Conservation (phyloP, 306 rosid genomes). For the Fragaria nilgerrensis region DNA sequence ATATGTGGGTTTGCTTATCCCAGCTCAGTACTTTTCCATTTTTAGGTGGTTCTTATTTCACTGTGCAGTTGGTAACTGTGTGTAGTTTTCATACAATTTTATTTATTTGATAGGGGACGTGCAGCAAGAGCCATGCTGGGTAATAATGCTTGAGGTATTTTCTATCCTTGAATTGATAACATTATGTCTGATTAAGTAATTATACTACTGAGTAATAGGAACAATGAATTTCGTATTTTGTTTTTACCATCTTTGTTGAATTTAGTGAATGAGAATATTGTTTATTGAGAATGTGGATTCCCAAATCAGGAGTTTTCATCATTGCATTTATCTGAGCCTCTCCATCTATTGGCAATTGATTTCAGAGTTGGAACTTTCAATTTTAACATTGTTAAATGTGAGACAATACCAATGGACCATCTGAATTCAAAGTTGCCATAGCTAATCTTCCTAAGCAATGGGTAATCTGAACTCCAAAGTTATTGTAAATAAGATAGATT, state of each 20-base stretch:
- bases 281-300: not conserved
- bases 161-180: constrained; percentile 26
- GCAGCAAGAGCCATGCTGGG: constrained; percentile 92
- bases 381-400: too few species aligned
- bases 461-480: not conserved
- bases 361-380: not conserved
- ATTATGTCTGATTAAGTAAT: constrained; percentile 3
- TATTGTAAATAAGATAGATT: not conserved
- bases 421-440: not conserved
- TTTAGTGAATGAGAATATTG: not conserved
- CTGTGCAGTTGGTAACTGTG: constrained; percentile 14
- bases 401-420: not conserved
- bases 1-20: not conserved
- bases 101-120: constrained; percentile 54
- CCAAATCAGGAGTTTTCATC: not conserved
- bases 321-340: not conserved
- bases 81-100: constrained; percentile 7
- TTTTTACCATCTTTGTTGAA: not conserved
- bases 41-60: constrained; percentile 17
- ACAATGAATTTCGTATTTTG: not conserved
- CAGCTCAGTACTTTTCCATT: not conserved
- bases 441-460: not conserved
- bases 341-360: not conserved
- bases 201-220: constrained; percentile 2
- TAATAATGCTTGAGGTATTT: constrained; percentile 93